Evolutionary conservation across 1,284 basidiomycete species (phyloP).

Genomic region (Marasmius oreades): DNA sequence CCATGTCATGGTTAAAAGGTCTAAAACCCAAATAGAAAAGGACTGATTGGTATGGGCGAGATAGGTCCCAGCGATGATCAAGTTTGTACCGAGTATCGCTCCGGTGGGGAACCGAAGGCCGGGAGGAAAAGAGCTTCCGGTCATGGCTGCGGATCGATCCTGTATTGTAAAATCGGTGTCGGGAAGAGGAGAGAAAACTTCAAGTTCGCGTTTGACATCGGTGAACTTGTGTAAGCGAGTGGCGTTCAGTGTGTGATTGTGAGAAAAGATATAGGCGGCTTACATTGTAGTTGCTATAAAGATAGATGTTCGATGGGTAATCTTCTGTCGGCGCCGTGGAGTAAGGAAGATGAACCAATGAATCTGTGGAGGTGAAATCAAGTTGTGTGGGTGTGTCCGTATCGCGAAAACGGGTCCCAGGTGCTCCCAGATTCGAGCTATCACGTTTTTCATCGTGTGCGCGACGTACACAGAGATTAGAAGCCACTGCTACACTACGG

Average conservation of each 20-base stretch:
- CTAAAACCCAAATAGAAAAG: conserved; percentile 88
- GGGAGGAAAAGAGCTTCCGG: conserved; percentile 76
- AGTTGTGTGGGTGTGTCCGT: conserved; percentile 35
- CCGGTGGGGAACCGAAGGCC: conserved; percentile 93
- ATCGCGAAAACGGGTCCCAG: conserved; percentile 55
- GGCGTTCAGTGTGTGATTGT: conserved; percentile 5
- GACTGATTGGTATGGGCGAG: conserved; percentile 87
- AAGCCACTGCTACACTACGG: conserved; percentile 82
- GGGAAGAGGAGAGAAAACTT: conserved; percentile 78
- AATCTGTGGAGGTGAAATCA: conserved; percentile 54
- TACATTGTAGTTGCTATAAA: conserved; percentile 90
- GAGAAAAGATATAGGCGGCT: conserved; percentile 22
- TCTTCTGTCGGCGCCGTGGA: conserved; percentile 69
- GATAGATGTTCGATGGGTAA: conserved; percentile 72
- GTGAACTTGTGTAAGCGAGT: conserved; percentile 62
- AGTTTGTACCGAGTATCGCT: conserved; percentile 81
- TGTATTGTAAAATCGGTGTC: conserved; percentile 68
- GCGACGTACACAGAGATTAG: conserved; percentile 60
- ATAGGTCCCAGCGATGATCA: conserved; percentile 88
- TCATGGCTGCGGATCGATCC: conserved; percentile 75
- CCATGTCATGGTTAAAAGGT: conserved; percentile 80
- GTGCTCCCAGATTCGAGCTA: conserved; percentile 44
- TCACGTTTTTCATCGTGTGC: conserved; percentile 58
- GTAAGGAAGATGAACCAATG: conserved; percentile 70
- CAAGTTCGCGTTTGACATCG: conserved; percentile 90